Conservation (phyloP, 2,329 filamentous ascomycete genomes). For the Colletotrichum tropicicola region DNA sequence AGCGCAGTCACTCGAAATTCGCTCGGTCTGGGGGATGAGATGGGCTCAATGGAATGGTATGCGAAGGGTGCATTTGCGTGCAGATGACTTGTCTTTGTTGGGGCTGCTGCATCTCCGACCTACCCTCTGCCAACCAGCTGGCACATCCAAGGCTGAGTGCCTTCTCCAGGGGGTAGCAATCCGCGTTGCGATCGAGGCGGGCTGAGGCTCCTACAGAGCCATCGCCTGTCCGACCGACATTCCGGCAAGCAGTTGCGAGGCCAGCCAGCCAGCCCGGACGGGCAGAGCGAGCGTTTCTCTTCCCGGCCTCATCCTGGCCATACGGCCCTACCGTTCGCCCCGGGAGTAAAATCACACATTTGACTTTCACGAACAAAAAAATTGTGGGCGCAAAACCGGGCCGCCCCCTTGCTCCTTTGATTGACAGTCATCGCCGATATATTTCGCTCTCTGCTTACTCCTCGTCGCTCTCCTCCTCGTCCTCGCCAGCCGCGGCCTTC, state of each 20-base stretch:
- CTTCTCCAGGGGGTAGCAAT: not conserved
- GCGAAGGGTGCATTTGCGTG: slow-evolving; percentile 9
- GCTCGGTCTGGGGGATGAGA: not conserved
- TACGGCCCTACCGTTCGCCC: slow-evolving; percentile 15
- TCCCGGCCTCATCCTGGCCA: slow-evolving; percentile 21
- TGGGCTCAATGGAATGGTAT: slow-evolving; percentile 4
- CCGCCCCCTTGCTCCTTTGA: slow-evolving; percentile 19
- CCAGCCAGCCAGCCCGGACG: slow-evolving; percentile 28
- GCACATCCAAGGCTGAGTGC: not conserved
- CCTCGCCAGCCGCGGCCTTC: slow-evolving; percentile 48
- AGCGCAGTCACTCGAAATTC: not conserved
- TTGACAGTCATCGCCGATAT: slow-evolving; percentile 22
- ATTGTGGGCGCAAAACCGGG: slow-evolving; percentile 23
- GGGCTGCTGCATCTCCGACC: slow-evolving; percentile 2
- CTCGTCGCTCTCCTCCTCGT: slow-evolving; percentile 44
- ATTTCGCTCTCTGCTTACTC: slow-evolving; percentile 36
- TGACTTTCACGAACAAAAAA: slow-evolving; percentile 25
- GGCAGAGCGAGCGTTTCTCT: slow-evolving; percentile 33
- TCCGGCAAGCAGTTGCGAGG: slow-evolving; percentile 5
- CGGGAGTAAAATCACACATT: slow-evolving; percentile 24
- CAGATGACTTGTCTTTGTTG: slow-evolving; percentile 29
- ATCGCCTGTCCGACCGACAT: not conserved
- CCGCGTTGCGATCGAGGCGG: slow-evolving; percentile 1
- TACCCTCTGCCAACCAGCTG: slow-evolving; percentile 6
- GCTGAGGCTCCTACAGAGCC: slow-evolving; percentile 5